Conservation (phyloP, 2,329 filamentous ascomycete genomes). For the Microsporum canis region DNA sequence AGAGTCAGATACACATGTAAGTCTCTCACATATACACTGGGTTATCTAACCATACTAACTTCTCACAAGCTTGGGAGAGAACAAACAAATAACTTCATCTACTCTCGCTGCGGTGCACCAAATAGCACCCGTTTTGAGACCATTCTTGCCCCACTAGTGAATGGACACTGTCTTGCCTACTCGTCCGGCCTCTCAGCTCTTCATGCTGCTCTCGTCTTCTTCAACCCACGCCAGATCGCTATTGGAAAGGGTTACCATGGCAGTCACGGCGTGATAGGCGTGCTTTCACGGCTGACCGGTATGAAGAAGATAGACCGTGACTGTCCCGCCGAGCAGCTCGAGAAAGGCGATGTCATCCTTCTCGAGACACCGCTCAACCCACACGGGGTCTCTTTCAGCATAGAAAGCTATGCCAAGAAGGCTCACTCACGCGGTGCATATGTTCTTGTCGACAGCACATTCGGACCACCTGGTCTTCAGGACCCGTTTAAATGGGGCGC, state of each 20-base stretch:
- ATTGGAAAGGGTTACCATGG: conserved; percentile 86
- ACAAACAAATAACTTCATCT: conserved; percentile 50
- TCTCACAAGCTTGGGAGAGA: conserved; percentile 10
- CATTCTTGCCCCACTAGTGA: conserved; percentile 62
- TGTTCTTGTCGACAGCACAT: conserved; percentile 80
- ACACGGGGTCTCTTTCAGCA: conserved; percentile 65
- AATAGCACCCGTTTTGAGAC: conserved; percentile 78
- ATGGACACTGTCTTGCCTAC: conserved; percentile 59
- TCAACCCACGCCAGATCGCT: conserved; percentile 72
- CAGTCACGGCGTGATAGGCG: conserved; percentile 69
- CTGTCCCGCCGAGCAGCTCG: conserved; percentile 54
- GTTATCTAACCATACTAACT: background rate
- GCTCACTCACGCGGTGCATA: conserved; percentile 63
- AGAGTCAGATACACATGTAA: conserved; percentile 29
- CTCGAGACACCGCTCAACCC: conserved; percentile 93
- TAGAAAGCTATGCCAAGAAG: conserved; percentile 58
- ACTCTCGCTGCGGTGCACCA: conserved; percentile 69
- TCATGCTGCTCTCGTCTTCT: conserved; percentile 70
- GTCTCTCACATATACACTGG: background rate
- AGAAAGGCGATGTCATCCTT: conserved; percentile 72
- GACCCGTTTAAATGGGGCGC: conserved; percentile 74
- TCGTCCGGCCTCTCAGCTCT: conserved; percentile 76
- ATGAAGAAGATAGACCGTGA: conserved; percentile 62
- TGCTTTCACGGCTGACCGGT: conserved; percentile 65
- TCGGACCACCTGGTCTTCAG: conserved; percentile 79